Conservation (phyloP, 768 basidiomycete species). For the Suillus hirtellus region DNA sequence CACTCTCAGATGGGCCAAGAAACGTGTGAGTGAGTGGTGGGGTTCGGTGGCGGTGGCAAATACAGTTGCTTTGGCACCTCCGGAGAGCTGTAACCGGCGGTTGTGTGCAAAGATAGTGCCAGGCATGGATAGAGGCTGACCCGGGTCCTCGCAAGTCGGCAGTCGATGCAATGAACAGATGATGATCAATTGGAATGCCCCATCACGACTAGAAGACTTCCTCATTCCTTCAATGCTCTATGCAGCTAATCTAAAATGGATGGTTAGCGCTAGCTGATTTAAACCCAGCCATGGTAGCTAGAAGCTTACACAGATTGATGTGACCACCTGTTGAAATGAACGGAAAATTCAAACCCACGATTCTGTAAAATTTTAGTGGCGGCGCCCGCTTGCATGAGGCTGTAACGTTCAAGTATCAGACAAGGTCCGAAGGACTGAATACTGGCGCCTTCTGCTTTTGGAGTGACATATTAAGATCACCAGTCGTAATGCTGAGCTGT, state of each 20-base stretch:
- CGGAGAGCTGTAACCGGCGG: conserved; percentile 85
- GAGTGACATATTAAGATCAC: neutral
- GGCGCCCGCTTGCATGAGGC: neutral
- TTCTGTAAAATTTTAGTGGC: neutral
- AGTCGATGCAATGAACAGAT: conserved; percentile 66
- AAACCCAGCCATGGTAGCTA: neutral
- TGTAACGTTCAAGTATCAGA: neutral
- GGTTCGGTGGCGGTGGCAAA: conserved; percentile 27
- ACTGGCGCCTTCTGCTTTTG: neutral
- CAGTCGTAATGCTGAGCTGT: neutral
- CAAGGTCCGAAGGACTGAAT: neutral
- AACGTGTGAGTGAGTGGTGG: conserved; percentile 58
- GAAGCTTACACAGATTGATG: neutral
- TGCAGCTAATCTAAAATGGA: neutral
- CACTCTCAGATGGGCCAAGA: conserved; percentile 40
- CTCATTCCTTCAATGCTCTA: neutral
- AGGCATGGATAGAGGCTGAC: conserved; percentile 72
- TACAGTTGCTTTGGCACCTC: conserved; percentile 41
- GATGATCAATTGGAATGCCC: neutral
- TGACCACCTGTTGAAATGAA: neutral
- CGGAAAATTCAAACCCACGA: neutral
- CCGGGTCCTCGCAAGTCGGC: conserved; percentile 72
- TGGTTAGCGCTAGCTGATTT: neutral
- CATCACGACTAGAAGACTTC: neutral
- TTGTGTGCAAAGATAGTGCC: conserved; percentile 87